phyloP scores from a whole-genome alignment of 768 basidiomycete species.

The Trametes elegans region DNA sequence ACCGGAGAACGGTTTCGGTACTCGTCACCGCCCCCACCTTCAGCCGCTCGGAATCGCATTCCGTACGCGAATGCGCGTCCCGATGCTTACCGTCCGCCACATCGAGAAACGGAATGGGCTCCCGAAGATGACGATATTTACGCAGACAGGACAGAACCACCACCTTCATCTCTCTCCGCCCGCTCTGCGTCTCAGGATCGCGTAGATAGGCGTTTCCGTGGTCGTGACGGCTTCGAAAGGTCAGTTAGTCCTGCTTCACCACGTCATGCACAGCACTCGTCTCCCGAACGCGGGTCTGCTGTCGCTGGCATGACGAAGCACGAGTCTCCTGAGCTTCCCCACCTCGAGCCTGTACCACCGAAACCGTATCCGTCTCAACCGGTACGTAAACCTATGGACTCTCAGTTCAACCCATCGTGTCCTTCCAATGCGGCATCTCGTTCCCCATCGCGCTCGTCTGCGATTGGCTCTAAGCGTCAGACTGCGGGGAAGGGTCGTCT shows the following conservation, averaged over 20 bases:
- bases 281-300: conserved; percentile 1
- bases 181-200: conserved; percentile 5
- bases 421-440: conserved; percentile 7
- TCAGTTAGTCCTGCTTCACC: conserved; percentile 12
- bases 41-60: conserved; percentile 36
- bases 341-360: conserved; percentile 4
- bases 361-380: conserved; percentile 1
- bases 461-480: neutral
- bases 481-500: neutral
- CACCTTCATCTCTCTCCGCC: neutral
- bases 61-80: conserved; percentile 32
- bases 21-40: conserved; percentile 23
- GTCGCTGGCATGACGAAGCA: conserved; percentile 1
- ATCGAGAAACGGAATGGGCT: conserved; percentile 17
- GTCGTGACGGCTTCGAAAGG: conserved; percentile 3
- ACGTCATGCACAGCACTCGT: conserved; percentile 2
- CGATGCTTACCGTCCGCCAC: conserved; percentile 43
- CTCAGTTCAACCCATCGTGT: neutral
- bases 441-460: conserved; percentile 12
- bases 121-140: conserved; percentile 13
- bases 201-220: neutral
- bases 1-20: conserved; percentile 50
- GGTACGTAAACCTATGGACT: conserved; percentile 1
- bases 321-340: conserved; percentile 17
- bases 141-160: conserved; percentile 4